Conservation (phyloP, 2,329 filamentous ascomycete species). For the Aspergillus sp. region DNA sequence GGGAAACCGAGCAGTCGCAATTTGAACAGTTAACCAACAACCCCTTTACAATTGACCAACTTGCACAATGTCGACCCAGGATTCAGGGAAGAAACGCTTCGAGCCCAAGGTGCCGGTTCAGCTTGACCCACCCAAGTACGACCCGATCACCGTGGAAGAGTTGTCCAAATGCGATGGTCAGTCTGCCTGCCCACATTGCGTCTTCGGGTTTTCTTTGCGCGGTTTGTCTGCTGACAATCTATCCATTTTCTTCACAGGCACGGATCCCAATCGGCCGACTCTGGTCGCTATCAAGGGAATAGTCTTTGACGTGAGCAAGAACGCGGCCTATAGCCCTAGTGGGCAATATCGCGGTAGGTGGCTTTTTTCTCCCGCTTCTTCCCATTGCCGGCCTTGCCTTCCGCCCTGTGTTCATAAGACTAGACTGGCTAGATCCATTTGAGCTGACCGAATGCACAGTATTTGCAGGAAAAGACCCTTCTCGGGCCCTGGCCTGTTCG, state of each 20-base stretch:
- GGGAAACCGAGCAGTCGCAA: slow-evolving; percentile 1
- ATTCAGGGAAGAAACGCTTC: slow-evolving; percentile 37
- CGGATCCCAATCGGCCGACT: slow-evolving; percentile 50
- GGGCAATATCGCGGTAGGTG: slow-evolving; percentile 79
- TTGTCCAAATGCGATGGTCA: slow-evolving; percentile 80
- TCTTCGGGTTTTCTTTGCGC: slow-evolving; percentile 1
- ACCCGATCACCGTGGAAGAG: slow-evolving; percentile 77
- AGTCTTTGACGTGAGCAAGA: slow-evolving; percentile 91
- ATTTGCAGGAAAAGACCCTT: slow-evolving; percentile 93
- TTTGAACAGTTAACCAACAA: background rate
- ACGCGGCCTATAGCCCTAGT: slow-evolving; percentile 78
- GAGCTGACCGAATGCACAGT: slow-evolving; percentile 54
- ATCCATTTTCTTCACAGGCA: slow-evolving; percentile 26
- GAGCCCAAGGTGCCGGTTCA: slow-evolving; percentile 45
- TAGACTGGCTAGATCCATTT: background rate
- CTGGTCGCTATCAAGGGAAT: slow-evolving; percentile 74
- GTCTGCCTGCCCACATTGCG: slow-evolving; percentile 28
- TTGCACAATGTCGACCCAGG: slow-evolving; percentile 30
- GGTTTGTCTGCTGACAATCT: background rate
- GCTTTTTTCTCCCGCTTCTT: background rate
- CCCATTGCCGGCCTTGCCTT: background rate
- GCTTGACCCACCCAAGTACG: slow-evolving; percentile 81
- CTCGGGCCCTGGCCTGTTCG: slow-evolving; percentile 82
- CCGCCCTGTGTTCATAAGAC: background rate
- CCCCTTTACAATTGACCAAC: background rate